These are phyloP conservation scores for Closterium sp. DNA, from an alignment of 139 green algal species.

Conservation along the genomic window DNA sequence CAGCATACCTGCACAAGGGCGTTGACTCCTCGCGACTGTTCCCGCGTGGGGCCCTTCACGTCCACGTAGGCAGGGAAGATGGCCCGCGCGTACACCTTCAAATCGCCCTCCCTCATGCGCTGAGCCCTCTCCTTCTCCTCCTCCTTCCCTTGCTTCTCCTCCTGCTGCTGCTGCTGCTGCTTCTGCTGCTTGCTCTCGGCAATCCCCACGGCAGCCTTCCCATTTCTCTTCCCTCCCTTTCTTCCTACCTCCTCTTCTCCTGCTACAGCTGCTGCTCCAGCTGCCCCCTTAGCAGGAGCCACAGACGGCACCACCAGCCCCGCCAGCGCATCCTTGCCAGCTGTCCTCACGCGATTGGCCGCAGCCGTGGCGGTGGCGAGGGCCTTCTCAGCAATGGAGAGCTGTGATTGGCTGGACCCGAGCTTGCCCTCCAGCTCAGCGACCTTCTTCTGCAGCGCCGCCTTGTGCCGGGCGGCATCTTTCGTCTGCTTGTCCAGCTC, in stretches of 20 bases:
- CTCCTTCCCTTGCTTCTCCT: too few relatives aligned
- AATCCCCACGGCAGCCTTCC: background rate
- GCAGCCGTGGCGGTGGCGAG: background rate
- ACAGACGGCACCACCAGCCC: background rate
- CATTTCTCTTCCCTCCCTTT: background rate
- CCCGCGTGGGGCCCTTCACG: background rate
- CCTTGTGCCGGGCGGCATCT: background rate
- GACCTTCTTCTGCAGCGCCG: background rate
- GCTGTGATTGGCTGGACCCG: background rate
- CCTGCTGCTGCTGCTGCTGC: background rate
- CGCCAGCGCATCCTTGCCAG: background rate
- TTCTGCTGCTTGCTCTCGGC: too few relatives aligned
- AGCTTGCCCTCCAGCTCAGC: background rate
- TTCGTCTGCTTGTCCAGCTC: background rate
- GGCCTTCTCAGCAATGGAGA: background rate
- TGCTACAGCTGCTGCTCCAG: background rate
- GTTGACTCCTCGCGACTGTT: background rate
- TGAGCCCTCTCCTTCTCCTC: background rate
- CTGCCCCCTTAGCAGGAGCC: background rate
- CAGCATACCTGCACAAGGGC: background rate
- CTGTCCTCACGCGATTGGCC: background rate
- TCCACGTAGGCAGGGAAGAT: background rate
- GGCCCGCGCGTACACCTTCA: background rate
- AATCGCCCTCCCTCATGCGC: background rate
- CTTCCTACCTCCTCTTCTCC: background rate